Percentiles rank a stretch among this genome's conserved stretches.
Evolutionary conservation across 1,139 yeast species (phyloP).

Genomic region (Fermentozyma sake): DNA sequence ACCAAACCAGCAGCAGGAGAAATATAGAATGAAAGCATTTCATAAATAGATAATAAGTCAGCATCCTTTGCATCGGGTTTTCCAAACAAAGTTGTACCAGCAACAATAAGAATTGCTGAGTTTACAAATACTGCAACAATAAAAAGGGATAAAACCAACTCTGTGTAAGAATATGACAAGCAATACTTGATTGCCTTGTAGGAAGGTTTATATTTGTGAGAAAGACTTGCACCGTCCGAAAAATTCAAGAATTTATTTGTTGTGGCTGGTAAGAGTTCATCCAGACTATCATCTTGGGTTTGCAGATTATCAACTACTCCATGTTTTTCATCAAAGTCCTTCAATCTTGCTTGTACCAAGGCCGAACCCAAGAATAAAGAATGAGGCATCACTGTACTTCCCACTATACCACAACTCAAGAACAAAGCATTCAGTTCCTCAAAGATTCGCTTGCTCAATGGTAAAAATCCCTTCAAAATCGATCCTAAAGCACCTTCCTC

Average conservation of each 20-base stretch:
- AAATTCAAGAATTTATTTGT: conserved; percentile 26
- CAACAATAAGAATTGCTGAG: conserved; percentile 68
- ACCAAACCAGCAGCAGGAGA: conserved; percentile 75
- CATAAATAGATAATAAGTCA: conserved; percentile 67
- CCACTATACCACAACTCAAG: conserved; percentile 68
- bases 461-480: conserved; percentile 59
- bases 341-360: conserved; percentile 67
- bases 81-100: conserved; percentile 69
- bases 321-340: conserved; percentile 55
- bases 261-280: conserved; percentile 18
- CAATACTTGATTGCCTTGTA: conserved; percentile 61
- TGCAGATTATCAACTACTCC: conserved; percentile 21
- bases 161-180: conserved; percentile 61
- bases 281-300: conserved; percentile 17
- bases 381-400: conserved; percentile 85
- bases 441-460: conserved; percentile 44
- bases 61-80: conserved; percentile 67
- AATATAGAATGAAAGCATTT: conserved; percentile 49
- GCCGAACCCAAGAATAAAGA: conserved; percentile 73
- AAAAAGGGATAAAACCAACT: conserved; percentile 60
- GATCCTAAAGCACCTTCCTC: conserved; percentile 28
- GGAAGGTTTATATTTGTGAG: conserved; percentile 53
- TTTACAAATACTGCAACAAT: conserved; percentile 78
- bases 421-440: conserved; percentile 57
- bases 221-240: conserved; percentile 31